Conservation (phyloP, 179 eudicot species). For the Silene coronaria region DNA sequence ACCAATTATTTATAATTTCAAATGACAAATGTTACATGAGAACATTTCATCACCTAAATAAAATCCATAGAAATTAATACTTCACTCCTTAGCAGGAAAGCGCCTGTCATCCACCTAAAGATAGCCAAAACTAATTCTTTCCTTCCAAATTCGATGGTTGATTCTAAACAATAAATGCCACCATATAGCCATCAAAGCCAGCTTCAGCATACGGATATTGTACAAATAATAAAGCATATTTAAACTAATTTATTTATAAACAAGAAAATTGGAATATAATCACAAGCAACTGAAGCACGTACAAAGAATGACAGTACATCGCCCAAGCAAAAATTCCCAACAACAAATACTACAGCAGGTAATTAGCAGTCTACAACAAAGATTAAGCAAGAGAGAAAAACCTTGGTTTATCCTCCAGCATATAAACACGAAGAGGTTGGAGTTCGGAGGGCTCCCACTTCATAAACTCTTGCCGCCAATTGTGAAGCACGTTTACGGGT, state of each 20-base stretch:
- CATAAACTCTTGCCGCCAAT: slow-evolving; percentile 86
- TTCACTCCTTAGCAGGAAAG: neutral
- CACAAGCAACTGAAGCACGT: neutral
- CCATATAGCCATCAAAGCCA: neutral
- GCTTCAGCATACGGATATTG: neutral
- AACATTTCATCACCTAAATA: neutral
- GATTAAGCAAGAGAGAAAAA: slow-evolving; percentile 19
- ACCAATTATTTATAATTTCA: neutral
- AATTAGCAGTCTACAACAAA: neutral
- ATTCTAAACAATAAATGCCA: neutral
- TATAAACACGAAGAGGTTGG: slow-evolving; percentile 79
- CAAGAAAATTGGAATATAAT: neutral
- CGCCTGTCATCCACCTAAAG: no score
- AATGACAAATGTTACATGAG: neutral
- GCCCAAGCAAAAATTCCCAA: neutral
- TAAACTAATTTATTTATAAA: neutral
- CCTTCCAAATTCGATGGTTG: neutral
- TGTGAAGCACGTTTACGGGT: slow-evolving; percentile 94
- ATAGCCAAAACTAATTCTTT: no score
- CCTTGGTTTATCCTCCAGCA: slow-evolving; percentile 93
- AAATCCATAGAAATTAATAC: neutral
- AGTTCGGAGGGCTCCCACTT: slow-evolving; percentile 87
- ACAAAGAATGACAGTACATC: neutral
- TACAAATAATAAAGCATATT: neutral
- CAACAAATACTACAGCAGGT: neutral